Conservation (phyloP, 345 rosid species). For the Iberis pinnata region DNA sequence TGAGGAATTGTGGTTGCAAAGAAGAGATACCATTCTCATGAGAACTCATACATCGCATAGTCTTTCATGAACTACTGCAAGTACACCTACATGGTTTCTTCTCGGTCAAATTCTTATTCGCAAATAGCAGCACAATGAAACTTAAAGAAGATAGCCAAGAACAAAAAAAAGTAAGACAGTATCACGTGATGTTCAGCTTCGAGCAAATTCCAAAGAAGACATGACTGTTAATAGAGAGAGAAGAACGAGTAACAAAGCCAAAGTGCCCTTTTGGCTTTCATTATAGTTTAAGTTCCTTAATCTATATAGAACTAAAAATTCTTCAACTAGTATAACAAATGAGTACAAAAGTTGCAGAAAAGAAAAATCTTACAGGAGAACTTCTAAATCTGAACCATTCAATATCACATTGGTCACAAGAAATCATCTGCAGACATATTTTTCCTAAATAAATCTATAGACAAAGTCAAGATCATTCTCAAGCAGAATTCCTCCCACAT, state of each 20-base stretch:
- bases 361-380: constrained; percentile 8
- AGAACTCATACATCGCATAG: no score
- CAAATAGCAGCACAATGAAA: constrained; percentile 2
- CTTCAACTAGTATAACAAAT: constrained; percentile 2
- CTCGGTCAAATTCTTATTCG: background rate
- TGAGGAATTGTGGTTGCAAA: no score
- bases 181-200: background rate
- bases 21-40: no score
- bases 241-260: background rate
- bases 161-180: background rate
- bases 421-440: background rate
- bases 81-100: background rate
- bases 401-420: constrained; percentile 3
- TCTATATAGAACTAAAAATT: background rate
- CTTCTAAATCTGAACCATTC: constrained; percentile 7
- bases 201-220: background rate
- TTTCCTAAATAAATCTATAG: constrained; percentile 8
- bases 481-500: background rate
- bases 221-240: background rate
- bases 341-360: constrained; percentile 9
- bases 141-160: background rate
- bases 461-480: constrained; percentile 11
- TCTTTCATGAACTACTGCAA: no score
- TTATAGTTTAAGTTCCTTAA: background rate
- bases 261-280: background rate